These are phyloP conservation scores for Penicillium sp. DNA, from an alignment of 2,329 filamentous ascomycete species.

Conservation along the genomic window DNA sequence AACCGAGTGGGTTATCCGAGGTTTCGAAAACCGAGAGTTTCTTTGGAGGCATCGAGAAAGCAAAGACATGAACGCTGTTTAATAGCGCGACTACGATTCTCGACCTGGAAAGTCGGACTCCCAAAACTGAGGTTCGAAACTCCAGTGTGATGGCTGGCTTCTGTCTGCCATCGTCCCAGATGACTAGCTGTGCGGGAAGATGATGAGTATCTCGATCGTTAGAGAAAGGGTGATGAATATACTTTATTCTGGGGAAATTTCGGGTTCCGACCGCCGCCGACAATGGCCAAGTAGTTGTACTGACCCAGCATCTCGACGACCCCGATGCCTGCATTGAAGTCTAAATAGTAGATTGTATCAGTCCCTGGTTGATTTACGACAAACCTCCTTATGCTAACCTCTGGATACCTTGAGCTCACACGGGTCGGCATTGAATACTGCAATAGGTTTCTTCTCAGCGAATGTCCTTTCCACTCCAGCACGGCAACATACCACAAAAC, in stretches of 20 bases:
- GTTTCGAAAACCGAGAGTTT: conserved; percentile 76
- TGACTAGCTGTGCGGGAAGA: conserved; percentile 53
- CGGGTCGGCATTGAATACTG: conserved; percentile 68
- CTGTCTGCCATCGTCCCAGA: conserved; percentile 84
- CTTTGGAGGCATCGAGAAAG: conserved; percentile 65
- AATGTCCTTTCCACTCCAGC: conserved; percentile 2
- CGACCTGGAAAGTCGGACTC: conserved; percentile 68
- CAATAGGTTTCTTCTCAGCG: conserved; percentile 10
- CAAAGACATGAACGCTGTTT: conserved; percentile 75
- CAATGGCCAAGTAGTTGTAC: conserved; percentile 79
- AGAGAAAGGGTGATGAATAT: conserved; percentile 7
- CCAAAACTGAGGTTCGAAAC: conserved; percentile 71
- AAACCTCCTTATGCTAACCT: conserved; percentile 40
- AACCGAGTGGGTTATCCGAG: conserved; percentile 71
- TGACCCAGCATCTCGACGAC: conserved; percentile 80
- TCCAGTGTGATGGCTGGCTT: conserved; percentile 71
- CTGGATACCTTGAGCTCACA: conserved; percentile 62
- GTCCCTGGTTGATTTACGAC: background rate
- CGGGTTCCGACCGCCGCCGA: conserved; percentile 78
- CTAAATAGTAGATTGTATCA: conserved; percentile 33
- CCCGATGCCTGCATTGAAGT: conserved; percentile 76
- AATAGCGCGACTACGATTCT: conserved; percentile 75
- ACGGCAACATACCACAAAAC: conserved; percentile 62
- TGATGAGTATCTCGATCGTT: background rate
- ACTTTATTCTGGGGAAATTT: conserved; percentile 86